A percentile compares a stretch with the other conserved stretches of the same genome.
These are phyloP conservation scores for Saccharomycopsis hybrid DNA, from an alignment of 1,139 yeast species.

Conservation along the genomic window DNA sequence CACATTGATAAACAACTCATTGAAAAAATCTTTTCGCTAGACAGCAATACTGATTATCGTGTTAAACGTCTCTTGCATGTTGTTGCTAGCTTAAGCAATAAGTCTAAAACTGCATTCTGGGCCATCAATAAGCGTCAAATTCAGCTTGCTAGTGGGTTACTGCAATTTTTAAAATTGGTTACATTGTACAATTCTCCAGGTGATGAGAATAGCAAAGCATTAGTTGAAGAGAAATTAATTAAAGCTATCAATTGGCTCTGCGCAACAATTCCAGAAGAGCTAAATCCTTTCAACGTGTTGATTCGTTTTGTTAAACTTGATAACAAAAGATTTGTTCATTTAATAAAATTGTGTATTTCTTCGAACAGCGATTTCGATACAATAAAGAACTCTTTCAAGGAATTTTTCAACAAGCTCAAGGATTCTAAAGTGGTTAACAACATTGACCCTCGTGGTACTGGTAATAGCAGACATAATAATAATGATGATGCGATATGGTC, in stretches of 20 bases:
- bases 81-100: slow-evolving; percentile 44
- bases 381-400: slow-evolving; percentile 55
- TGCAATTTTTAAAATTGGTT: slow-evolving; percentile 30
- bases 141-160: slow-evolving; percentile 39
- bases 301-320: slow-evolving; percentile 46
- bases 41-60: slow-evolving; percentile 41
- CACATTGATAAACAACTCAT: slow-evolving; percentile 57
- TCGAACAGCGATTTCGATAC: slow-evolving; percentile 56
- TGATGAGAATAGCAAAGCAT: slow-evolving; percentile 25
- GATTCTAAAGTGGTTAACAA: slow-evolving; percentile 41
- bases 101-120: slow-evolving; percentile 55
- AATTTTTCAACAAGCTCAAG: slow-evolving; percentile 46
- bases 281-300: slow-evolving; percentile 25
- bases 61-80: slow-evolving; percentile 49
- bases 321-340: slow-evolving; percentile 50
- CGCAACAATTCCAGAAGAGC: slow-evolving; percentile 40
- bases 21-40: slow-evolving; percentile 57
- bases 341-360: slow-evolving; percentile 49
- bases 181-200: slow-evolving; percentile 35
- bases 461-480: slow-evolving; percentile 22
- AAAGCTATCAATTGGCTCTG: slow-evolving; percentile 63
- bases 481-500: slow-evolving; percentile 28
- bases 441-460: no score
- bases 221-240: slow-evolving; percentile 36
- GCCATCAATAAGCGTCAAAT: slow-evolving; percentile 68